Evolutionary conservation across 1,139 yeast species (phyloP), one percentile per base, ranked within the genome.

Genomic region (Casaregolazyma suthepensis): DNA sequence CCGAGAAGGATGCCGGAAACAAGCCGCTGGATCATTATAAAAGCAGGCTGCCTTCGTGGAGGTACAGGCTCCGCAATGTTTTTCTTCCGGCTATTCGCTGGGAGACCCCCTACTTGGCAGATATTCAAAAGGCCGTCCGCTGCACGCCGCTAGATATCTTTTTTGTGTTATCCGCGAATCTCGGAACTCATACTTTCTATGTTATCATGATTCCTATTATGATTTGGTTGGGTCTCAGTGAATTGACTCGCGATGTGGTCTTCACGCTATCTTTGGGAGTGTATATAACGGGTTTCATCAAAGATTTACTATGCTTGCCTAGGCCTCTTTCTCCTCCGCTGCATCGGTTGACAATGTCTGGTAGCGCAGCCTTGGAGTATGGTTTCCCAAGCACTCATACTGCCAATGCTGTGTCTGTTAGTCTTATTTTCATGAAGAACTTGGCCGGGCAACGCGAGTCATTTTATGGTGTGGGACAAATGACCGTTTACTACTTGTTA

Each of bases 331-430:
- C 96, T 1, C 99, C 99, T 1, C 99, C 99, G 0, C 71, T 91
- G 51, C 89, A 86, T 66, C 76, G 99, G 61, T 83, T 93, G 62
- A 90, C 98, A 29, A 80, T 91, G 83, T 83, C 91, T 56, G 84
- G 87, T 22, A 87, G 88, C 61, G 94, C 98, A 0, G 82, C 96
- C 0, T 82, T 85, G 63, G 99, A 93, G 67, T 93, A 91, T 68
- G 99, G 99, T 3, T 90, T 91, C 63, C 99, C 99, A 0, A 82
- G 90, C 48, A 85, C 96, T 10, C 99, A 93, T 67, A 79, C 94
- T 29, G 96, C 97, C 47, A 93, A 93, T 69, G 96, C 98, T 2
- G 83, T 95, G 0, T 85, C 88, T 0, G 93, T 87, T 2, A 78
- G 87, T 0, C 64, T 86, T 46, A 67, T 83, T 20, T 62, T 83